Conservation (phyloP, 805 yeast genomes). For the Kazachstania africana region DNA sequence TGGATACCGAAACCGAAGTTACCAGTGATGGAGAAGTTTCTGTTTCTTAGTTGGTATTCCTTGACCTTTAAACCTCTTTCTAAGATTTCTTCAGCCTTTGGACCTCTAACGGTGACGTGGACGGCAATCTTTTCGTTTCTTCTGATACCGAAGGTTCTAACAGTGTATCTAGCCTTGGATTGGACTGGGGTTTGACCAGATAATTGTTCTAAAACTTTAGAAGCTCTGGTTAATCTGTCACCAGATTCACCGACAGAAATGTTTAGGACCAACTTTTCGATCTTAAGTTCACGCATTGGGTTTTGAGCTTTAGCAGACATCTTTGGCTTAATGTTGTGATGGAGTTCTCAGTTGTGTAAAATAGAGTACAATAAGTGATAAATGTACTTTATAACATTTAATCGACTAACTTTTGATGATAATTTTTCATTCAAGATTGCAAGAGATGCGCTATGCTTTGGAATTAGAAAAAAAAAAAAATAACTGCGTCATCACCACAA, state of each 20-base stretch:
- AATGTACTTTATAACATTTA: too few relatives aligned
- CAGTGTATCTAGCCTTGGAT: constrained; percentile 99
- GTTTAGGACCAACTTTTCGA: constrained; percentile 98
- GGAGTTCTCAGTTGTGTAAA: too few relatives aligned
- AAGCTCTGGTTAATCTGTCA: constrained; percentile 99
- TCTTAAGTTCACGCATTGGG: constrained; percentile 97
- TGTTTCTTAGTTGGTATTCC: constrained; percentile 92
- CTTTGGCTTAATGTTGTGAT: constrained; percentile 16
- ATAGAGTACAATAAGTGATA: too few relatives aligned
- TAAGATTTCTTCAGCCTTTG: constrained; percentile 98
- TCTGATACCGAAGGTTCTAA: constrained; percentile 99
- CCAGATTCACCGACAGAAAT: constrained; percentile 99
- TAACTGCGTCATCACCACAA: too few relatives aligned
- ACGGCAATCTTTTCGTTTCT: constrained; percentile 99
- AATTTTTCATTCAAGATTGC: too few relatives aligned
- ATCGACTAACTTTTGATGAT: too few relatives aligned
- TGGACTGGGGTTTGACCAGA: constrained; percentile 99
- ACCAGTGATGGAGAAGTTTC: constrained; percentile 97
- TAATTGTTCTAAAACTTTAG: constrained; percentile 98
- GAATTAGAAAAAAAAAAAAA: too few relatives aligned
- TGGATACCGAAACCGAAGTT: constrained; percentile 99
- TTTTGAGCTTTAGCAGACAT: constrained; percentile 60
- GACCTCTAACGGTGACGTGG: constrained; percentile 99
- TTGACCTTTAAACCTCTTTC: constrained; percentile 99
- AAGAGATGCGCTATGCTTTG: too few relatives aligned